Evolutionary conservation across 495 filamentous ascomycete species (phyloP).

Genomic region (Penicillium malachiteum): DNA sequence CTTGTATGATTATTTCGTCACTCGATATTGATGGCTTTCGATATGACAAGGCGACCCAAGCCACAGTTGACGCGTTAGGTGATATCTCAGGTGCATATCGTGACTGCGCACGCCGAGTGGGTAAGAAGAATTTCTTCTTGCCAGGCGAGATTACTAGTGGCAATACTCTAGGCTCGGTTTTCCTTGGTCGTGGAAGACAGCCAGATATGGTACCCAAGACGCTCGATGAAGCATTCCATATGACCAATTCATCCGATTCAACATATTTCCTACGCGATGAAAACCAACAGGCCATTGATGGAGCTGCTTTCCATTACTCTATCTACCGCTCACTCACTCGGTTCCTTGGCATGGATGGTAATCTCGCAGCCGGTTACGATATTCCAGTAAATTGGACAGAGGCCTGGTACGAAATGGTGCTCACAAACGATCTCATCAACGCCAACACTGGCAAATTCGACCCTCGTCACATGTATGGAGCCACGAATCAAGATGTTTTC

Average conservation of each 20-base stretch:
- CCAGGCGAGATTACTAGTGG: slow-evolving; percentile 65
- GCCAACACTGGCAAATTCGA: slow-evolving; percentile 66
- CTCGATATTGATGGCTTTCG: slow-evolving; percentile 72
- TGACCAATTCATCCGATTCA: slow-evolving; percentile 44
- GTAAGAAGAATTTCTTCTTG: slow-evolving; percentile 64
- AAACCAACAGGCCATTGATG: slow-evolving; percentile 60
- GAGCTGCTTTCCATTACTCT: slow-evolving; percentile 68
- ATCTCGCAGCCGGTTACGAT: slow-evolving; percentile 60
- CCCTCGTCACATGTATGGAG: slow-evolving; percentile 69
- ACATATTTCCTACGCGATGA: slow-evolving; percentile 56
- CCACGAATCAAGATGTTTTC: slow-evolving; percentile 74
- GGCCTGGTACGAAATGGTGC: slow-evolving; percentile 59
- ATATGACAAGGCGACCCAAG: slow-evolving; percentile 67
- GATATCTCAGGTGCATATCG: slow-evolving; percentile 54
- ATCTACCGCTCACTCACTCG: slow-evolving; percentile 67
- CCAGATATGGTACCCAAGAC: slow-evolving; percentile 50
- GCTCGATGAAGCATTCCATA: slow-evolving; percentile 45
- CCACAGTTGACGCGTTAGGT: slow-evolving; percentile 63
- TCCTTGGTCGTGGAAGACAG: slow-evolving; percentile 64
- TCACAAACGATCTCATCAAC: slow-evolving; percentile 65
- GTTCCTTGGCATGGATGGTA: slow-evolving; percentile 65
- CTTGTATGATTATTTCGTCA: slow-evolving; percentile 62
- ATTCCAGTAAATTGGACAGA: slow-evolving; percentile 60
- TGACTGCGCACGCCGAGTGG: slow-evolving; percentile 53
- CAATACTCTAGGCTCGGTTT: slow-evolving; percentile 63